Evolutionary conservation across 257 asterid genomes (phyloP), one percentile per base, ranked within the genome.

Genomic region (Solanum virginianum): DNA sequence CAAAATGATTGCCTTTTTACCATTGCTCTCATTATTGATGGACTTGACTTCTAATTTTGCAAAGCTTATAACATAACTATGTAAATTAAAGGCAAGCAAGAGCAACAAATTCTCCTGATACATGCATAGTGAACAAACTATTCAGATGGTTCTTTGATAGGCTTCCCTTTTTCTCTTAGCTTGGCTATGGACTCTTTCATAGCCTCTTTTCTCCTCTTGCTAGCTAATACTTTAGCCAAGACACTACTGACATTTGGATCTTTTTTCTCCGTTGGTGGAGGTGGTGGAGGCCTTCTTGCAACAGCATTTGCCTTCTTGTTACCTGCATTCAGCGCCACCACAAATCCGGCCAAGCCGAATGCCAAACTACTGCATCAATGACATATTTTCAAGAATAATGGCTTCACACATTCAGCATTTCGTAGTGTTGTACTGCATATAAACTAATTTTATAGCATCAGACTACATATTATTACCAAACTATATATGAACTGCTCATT

Each of bases 161-260:
- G 32, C 87, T 92, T 92, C 29, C 97, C 99, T 77, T 87, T 90
- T 62, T 91, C 95, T 86, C 91, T 91, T 53, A 91, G 87, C 92
- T 91, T 92, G n/a, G 92, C 90, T 13, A 92, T 86, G 39, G 90
- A 63, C 45, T 94, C 94, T 90, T 91, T 90, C 99, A 96, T 90
- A 87, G 95, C 98, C 80, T 96, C 97, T 88, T 92, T 96, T 87
- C 98, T 94, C 92, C 87, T 96, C 92, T 93, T 96, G 92, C 94
- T 93, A 36, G 99, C 98, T 84, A 96, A 63, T 32, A 96, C 87
- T 84, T 96, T 94, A 16, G 98, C 99, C 29, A 83, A 82, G 56
- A 93, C 62, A 7, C 98, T 98, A 68, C 86, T 91, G 86, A 94
- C 87, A 66, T 87, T 93, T 0, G 99, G 98, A 72, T 96, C 99